Base-by-base conservation (phyloP, 2,329 filamentous ascomycete species). In the Trichoderma sp. region DNA sequence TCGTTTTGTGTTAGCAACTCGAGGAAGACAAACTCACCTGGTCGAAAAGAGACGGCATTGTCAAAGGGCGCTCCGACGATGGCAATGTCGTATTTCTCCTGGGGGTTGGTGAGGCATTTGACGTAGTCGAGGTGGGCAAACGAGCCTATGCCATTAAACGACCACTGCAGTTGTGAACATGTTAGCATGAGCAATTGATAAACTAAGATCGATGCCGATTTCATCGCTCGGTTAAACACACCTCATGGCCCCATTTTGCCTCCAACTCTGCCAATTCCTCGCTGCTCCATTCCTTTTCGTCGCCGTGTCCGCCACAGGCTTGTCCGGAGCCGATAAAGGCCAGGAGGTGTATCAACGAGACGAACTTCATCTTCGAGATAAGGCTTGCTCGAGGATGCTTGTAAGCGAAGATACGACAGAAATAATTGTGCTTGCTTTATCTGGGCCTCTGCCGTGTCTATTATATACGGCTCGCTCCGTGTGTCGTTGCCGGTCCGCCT, bases 51-150 rank as follows among this genome's bases (percentile, higher is more conserved):
- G 45, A 90, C 87, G 12, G 89, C 88, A 1, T 89, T 92, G 73
- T 92, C 90, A 72, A 92, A 92, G 0, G 90, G 90, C 1, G 85
- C 88, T 4, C 90, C 90, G 65, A 92, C 81, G 64, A 92, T 85
- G 65, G 83, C 90, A 71, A 92, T 90, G 74, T 92, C 90, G 71
- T 86, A 92, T n/a, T 78, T 78, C 72, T 86, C 83, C 39, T 82
- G 78, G 1, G 88, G 88, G 54, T 83, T 83, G 19, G 87, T 85
- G 41, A 92, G 81, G 71, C 90, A 92, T 73, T 88, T 90, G 68
- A 85, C 81, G 69, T 91, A 81, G 70, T 85, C 82, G 30, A 92
- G 81, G 72, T 92, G 90, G 45, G 89, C 90, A 75, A 92, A 93
- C 39, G 88, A 88, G 63, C 88, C 87, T 68, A 95, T 91, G 66